These are phyloP conservation scores for Limonomyces culmigenus DNA, from an alignment of 1,284 basidiomycete species.

Conservation along the genomic window DNA sequence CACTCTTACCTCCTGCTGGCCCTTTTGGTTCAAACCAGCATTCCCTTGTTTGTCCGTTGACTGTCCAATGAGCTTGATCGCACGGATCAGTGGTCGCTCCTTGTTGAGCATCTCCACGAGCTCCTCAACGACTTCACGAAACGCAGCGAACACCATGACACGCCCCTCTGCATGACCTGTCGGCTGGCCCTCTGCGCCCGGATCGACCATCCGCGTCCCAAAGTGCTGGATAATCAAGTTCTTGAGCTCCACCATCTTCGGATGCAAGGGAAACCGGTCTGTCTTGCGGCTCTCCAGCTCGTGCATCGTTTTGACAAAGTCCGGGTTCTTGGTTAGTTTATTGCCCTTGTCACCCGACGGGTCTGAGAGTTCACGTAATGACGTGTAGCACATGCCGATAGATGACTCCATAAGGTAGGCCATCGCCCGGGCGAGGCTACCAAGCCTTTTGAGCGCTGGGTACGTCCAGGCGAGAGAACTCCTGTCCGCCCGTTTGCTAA, in stretches of 20 bases:
- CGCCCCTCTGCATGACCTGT: slow-evolving; percentile 9
- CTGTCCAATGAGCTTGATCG: slow-evolving; percentile 84
- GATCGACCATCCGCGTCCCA: slow-evolving; percentile 26
- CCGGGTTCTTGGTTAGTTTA: slow-evolving; percentile 24
- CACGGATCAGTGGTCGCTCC: slow-evolving; percentile 59
- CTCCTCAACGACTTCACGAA: slow-evolving; percentile 80
- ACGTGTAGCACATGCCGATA: slow-evolving; percentile 58
- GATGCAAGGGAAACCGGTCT: slow-evolving; percentile 53
- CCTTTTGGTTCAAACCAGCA: slow-evolving; percentile 81
- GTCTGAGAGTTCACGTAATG: slow-evolving; percentile 27
- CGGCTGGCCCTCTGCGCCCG: slow-evolving; percentile 11
- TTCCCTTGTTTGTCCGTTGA: slow-evolving; percentile 72
- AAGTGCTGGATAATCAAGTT: slow-evolving; percentile 72
- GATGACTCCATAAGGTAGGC: slow-evolving; percentile 69
- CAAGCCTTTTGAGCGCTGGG: slow-evolving; percentile 9
- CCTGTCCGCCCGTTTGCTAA: slow-evolving; percentile 17
- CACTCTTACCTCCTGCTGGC: slow-evolving; percentile 65
- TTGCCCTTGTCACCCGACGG: slow-evolving; percentile 21
- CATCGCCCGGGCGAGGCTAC: slow-evolving; percentile 60
- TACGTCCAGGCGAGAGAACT: slow-evolving; percentile 11
- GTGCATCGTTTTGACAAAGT: slow-evolving; percentile 47
- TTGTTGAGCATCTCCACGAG: slow-evolving; percentile 66
- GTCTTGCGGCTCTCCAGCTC: slow-evolving; percentile 24
- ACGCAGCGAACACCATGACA: slow-evolving; percentile 95
- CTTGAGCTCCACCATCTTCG: slow-evolving; percentile 83